Base-by-base conservation (phyloP, 2,329 filamentous ascomycete species). In the Verticillium nubilum region DNA sequence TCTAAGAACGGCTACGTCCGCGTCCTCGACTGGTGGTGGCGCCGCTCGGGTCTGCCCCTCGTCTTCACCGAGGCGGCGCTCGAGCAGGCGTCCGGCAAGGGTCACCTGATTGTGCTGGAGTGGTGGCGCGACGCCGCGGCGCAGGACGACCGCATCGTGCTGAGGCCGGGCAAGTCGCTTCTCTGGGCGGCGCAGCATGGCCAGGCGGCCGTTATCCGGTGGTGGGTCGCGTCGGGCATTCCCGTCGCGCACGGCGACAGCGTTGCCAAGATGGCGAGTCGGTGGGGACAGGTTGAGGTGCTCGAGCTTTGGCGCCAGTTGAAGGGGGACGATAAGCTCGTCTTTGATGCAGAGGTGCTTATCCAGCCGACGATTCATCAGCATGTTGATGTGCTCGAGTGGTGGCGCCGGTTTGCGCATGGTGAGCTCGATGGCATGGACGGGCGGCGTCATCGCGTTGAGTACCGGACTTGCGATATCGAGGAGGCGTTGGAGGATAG, bases 401-500 rank as follows among this genome's bases (percentile, higher is more conserved):
- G 94, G 94, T 97, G 94, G 93, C 89, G 90, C 68, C 81, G 81
- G 58, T 89, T 87, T 66, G 83, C 84, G 7, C 76, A 82, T 58
- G 80, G 83, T 55, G 78, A 81, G 67, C 74, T 84, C 31, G 77
- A 77, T 1, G 81, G 78, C 47, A 84, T 80, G 82, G 74, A 79
- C 47, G 82, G 81, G 17, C 75, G 79, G 31, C 77, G 77, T 63
- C 81, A 93, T 66, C 83, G 85, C 57, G 92, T 97, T 27, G 92
- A 96, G 73, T 97, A 97, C 74, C 93, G 94, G 72, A 96, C 92
- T 1, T 97, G 92, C 72, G 92, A 96, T 72, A 95, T 98, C 62
- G 93, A 97, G 72, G 94, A 97, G 74, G 93, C 93, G 0, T 80
- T 97, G 42, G 93, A 97, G 71, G 93, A 97, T 70, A 91, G 91